Conservation (phyloP, 805 yeast genomes). For the Teunomyces kruisii region DNA sequence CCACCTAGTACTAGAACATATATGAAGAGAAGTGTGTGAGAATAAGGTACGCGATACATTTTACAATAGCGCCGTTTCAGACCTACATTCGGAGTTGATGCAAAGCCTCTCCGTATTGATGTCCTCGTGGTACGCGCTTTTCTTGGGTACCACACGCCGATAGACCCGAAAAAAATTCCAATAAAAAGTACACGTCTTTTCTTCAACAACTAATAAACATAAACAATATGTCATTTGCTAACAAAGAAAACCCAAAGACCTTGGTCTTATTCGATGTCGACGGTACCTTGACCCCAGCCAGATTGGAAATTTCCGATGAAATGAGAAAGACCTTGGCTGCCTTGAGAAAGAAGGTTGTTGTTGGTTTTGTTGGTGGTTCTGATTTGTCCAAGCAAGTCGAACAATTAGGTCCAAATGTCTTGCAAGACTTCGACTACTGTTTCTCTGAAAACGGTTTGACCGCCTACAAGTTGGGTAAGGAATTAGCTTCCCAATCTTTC, state of each 20-base stretch:
- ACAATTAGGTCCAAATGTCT: constrained; percentile 81
- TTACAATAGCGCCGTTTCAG: no score
- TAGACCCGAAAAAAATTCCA: not conserved
- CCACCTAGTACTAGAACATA: no score
- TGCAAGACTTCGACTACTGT: constrained; percentile 87
- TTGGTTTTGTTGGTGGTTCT: constrained; percentile 98
- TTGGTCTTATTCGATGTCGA: constrained; percentile 96
- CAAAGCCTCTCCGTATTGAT: not conserved
- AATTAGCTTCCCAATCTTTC: constrained; percentile 90
- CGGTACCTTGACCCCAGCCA: constrained; percentile 97
- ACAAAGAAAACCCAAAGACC: constrained; percentile 80
- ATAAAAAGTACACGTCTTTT: constrained; percentile 2
- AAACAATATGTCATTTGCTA: constrained; percentile 54
- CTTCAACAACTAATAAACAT: not conserved
- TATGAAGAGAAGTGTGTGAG: no score
- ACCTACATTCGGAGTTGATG: no score
- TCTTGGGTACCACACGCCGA: not conserved
- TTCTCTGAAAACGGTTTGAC: constrained; percentile 98
- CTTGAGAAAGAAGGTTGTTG: constrained; percentile 86
- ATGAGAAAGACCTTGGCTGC: constrained; percentile 68
- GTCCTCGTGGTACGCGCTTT: not conserved
- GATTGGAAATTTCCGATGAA: constrained; percentile 74
- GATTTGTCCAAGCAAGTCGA: constrained; percentile 93
- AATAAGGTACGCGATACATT: no score
- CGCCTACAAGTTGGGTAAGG: constrained; percentile 88